Percentiles rank a stretch among this genome's conserved stretches.
Conservation (phyloP, 495 filamentous ascomycete genomes). For the Ramalina peruviana region DNA sequence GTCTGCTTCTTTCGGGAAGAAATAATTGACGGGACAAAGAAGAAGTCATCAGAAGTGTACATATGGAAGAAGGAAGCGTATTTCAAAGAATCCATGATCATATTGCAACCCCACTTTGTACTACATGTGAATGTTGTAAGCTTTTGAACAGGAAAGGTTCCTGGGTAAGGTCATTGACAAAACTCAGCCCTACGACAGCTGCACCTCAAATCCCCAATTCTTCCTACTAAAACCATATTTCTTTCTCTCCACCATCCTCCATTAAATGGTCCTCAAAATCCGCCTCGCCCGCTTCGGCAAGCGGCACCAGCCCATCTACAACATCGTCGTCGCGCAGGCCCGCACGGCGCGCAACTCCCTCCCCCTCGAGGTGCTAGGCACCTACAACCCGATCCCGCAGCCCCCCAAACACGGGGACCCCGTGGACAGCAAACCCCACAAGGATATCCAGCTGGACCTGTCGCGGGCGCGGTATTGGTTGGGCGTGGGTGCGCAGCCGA, state of each 20-base stretch:
- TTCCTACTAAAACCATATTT: background rate
- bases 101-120: background rate
- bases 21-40: too few species aligned
- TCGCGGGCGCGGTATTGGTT: constrained; percentile 84
- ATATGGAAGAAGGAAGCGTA: too few species aligned
- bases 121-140: background rate
- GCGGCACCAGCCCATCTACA: constrained; percentile 76
- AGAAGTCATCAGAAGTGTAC: too few species aligned
- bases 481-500: constrained; percentile 90
- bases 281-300: constrained; percentile 89
- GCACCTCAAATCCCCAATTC: too few species aligned
- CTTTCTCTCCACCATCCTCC: background rate
- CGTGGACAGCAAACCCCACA: constrained; percentile 46
- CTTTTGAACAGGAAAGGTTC: too few species aligned
- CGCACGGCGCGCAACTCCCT: constrained; percentile 71
- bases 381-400: constrained; percentile 84
- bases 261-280: constrained; percentile 77
- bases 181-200: too few species aligned
- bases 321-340: constrained; percentile 93
- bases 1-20: too few species aligned
- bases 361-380: constrained; percentile 72
- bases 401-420: constrained; percentile 42
- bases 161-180: too few species aligned
- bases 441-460: constrained; percentile 53
- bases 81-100: too few species aligned